A percentile compares a stretch with the other conserved stretches of the same genome.
phyloP scores from a whole-genome alignment of 768 basidiomycete genomes.

The Lactarius evosmus region DNA sequence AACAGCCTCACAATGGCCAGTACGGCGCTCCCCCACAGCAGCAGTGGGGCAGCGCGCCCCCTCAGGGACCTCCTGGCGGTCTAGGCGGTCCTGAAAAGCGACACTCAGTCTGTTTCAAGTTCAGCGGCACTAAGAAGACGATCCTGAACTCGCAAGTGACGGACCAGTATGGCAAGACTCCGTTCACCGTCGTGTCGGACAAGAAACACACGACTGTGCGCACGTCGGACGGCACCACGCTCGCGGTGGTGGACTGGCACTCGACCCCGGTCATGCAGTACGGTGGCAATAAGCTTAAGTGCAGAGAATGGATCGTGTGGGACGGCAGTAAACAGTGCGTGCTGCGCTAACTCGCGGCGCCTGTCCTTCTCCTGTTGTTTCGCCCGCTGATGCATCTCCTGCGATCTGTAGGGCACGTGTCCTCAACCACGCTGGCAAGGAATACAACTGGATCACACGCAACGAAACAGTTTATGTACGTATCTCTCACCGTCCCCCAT shows the following conservation, averaged over 20 bases:
- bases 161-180: conserved; percentile 15
- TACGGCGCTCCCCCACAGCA: conserved; percentile 5
- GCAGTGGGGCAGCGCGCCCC: conserved; percentile 8
- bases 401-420: neutral
- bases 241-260: conserved; percentile 23
- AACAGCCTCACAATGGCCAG: neutral
- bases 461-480: conserved; percentile 4
- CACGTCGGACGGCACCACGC: neutral
- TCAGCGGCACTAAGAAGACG: conserved; percentile 1
- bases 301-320: conserved; percentile 22
- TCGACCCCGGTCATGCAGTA: conserved; percentile 14
- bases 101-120: conserved; percentile 11
- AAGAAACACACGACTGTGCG: conserved; percentile 14
- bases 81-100: neutral
- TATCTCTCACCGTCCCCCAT: neutral
- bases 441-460: conserved; percentile 12
- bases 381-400: neutral
- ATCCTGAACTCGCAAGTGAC: conserved; percentile 15
- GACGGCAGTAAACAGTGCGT: neutral
- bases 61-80: neutral
- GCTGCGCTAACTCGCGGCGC: neutral
- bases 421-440: conserved; percentile 9
- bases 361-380: too few relatives aligned
- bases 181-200: conserved; percentile 19
- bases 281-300: conserved; percentile 12